Evolutionary conservation across 306 rosid genomes (phyloP).

Genomic region (Leucaena leucocephala): DNA sequence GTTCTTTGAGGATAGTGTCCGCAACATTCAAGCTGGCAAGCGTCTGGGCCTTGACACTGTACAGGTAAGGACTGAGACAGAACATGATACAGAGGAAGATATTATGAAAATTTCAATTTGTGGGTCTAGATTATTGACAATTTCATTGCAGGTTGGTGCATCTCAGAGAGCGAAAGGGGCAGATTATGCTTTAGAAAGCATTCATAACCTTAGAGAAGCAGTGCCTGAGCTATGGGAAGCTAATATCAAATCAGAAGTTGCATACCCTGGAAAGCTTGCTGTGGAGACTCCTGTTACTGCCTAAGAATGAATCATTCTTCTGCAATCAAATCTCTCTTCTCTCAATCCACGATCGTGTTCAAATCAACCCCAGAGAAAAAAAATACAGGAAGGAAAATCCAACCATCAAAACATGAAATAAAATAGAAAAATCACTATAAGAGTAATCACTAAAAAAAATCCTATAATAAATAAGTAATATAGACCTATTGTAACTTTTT

Average conservation of each 20-base stretch:
- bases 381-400: neutral
- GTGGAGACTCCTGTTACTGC: slow-evolving; percentile 93
- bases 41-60: slow-evolving; percentile 86
- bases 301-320: slow-evolving; percentile 34
- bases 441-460: too few species aligned
- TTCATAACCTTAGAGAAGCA: slow-evolving; percentile 93
- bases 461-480: too few species aligned
- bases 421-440: too few species aligned
- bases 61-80: slow-evolving; percentile 52
- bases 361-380: neutral
- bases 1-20: slow-evolving; percentile 93
- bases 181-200: slow-evolving; percentile 91
- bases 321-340: neutral
- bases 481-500: too few species aligned
- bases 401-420: neutral
- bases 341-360: neutral
- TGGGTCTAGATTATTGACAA: neutral
- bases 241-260: slow-evolving; percentile 67
- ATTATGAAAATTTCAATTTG: neutral
- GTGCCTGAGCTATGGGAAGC: slow-evolving; percentile 85
- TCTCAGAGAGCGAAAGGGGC: slow-evolving; percentile 89
- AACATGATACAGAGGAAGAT: neutral
- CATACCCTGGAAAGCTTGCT: slow-evolving; percentile 65
- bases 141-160: slow-evolving; percentile 64
- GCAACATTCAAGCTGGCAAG: slow-evolving; percentile 90